These are phyloP conservation scores for Carex parvula DNA, from an alignment of 176 grass and related monocot species.

Conservation along the genomic window DNA sequence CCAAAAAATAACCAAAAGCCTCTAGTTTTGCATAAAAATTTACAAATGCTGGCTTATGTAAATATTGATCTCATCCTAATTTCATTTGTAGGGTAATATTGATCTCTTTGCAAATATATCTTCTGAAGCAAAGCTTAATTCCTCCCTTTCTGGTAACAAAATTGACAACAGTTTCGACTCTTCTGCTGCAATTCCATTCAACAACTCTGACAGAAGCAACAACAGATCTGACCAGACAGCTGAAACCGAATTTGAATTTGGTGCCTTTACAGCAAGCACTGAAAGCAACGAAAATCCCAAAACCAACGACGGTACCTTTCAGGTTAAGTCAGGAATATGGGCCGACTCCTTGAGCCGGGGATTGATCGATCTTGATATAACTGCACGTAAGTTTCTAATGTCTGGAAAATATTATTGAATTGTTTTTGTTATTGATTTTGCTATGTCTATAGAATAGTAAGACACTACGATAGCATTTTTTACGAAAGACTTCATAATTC, in stretches of 20 bases:
- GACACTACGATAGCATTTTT: neutral
- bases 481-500: neutral
- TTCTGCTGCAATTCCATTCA: slow-evolving; percentile 29
- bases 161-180: slow-evolving; percentile 25
- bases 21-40: neutral
- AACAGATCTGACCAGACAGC: slow-evolving; percentile 22
- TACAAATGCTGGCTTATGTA: neutral
- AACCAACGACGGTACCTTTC: slow-evolving; percentile 44
- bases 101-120: slow-evolving; percentile 53
- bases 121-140: slow-evolving; percentile 29
- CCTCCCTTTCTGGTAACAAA: slow-evolving; percentile 15
- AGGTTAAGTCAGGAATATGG: slow-evolving; percentile 79
- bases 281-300: slow-evolving; percentile 25
- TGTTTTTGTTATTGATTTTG: neutral
- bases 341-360: slow-evolving; percentile 87
- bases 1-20: neutral
- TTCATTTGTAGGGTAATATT: slow-evolving; percentile 39
- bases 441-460: neutral
- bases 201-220: slow-evolving; percentile 16
- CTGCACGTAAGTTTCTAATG: slow-evolving; percentile 48
- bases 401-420: neutral
- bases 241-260: slow-evolving; percentile 35
- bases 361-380: slow-evolving; percentile 74
- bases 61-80: neutral
- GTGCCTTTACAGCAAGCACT: slow-evolving; percentile 23